Evolutionary conservation across 1,284 basidiomycete species (phyloP).

Genomic region (Puccinia sorghi): DNA sequence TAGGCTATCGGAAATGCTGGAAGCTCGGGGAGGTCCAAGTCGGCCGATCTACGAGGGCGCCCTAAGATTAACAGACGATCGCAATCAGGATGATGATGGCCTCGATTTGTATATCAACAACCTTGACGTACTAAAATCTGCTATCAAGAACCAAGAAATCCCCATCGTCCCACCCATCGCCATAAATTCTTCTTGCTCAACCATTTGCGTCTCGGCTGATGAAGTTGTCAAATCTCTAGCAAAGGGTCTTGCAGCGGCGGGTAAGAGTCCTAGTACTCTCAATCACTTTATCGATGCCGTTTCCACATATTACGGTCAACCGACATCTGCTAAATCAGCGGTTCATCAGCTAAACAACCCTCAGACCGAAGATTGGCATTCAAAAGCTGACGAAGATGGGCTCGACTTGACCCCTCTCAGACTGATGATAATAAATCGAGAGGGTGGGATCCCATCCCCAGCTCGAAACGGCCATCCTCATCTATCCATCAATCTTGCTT

Average conservation of each 20-base stretch:
- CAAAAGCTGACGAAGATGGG: slow-evolving; percentile 18
- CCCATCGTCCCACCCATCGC: slow-evolving; percentile 95
- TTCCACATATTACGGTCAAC: slow-evolving; percentile 53
- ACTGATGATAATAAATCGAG: slow-evolving; percentile 95
- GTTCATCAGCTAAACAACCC: slow-evolving; percentile 57
- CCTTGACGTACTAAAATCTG: slow-evolving; percentile 77
- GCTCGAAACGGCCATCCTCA: slow-evolving; percentile 92
- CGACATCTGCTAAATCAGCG: slow-evolving; percentile 12
- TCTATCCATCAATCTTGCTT: slow-evolving; percentile 88
- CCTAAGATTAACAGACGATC: slow-evolving; percentile 73
- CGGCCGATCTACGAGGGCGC: slow-evolving; percentile 84
- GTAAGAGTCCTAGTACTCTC: slow-evolving; percentile 52
- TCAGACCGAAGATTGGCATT: slow-evolving; percentile 41
- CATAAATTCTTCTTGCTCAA: slow-evolving; percentile 83
- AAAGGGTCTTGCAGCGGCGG: slow-evolving; percentile 68
- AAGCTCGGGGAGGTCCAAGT: slow-evolving; percentile 78
- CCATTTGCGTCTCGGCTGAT: slow-evolving; percentile 82
- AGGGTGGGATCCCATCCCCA: slow-evolving; percentile 96
- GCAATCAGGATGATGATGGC: slow-evolving; percentile 62
- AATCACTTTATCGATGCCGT: slow-evolving; percentile 52
- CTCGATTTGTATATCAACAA: slow-evolving; percentile 61
- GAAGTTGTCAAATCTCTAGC: slow-evolving; percentile 85
- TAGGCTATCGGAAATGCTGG: slow-evolving; percentile 74
- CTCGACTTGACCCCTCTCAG: slow-evolving; percentile 84
- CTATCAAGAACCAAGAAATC: slow-evolving; percentile 87